A percentile compares a stretch with the other conserved stretches of the same genome.
Conservation (phyloP, 1,139 yeast species). For the Suhomyces bolitotheri region DNA sequence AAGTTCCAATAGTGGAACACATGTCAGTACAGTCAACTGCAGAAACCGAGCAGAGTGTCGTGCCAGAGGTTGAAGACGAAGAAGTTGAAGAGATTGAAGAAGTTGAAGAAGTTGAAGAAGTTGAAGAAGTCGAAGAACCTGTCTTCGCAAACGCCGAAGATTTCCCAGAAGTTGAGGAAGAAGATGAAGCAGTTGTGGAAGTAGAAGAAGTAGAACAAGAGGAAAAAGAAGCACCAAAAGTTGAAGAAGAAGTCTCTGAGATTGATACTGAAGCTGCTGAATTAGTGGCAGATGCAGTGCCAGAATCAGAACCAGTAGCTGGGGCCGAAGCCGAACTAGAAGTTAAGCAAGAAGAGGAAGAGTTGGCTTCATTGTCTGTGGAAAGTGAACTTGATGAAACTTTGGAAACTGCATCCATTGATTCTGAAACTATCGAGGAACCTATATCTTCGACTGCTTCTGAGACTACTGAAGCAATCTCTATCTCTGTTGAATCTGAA, state of each 20-base stretch:
- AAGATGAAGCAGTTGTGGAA: conserved; percentile 3
- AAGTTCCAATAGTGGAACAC: conserved; percentile 1
- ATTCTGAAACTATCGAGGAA: too few species aligned
- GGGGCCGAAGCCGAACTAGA: conserved; percentile 7
- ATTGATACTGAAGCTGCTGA: conserved; percentile 2
- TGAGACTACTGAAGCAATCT: too few species aligned
- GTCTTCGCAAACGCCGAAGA: conserved; percentile 1
- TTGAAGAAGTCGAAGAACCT: neutral
- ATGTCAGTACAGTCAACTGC: neutral
- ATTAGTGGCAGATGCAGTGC: conserved; percentile 12
- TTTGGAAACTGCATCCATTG: too few species aligned
- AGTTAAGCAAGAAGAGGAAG: neutral
- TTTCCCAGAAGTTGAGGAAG: conserved; percentile 1
- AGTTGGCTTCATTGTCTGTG: too few species aligned
- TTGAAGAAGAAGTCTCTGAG: conserved; percentile 5
- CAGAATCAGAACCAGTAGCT: conserved; percentile 6
- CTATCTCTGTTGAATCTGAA: too few species aligned
- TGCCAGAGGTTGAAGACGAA: neutral
- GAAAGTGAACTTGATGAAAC: too few species aligned
- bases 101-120: neutral
- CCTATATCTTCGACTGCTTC: too few species aligned
- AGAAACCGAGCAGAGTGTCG: neutral
- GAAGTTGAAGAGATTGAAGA: neutral
- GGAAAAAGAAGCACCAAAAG: conserved; percentile 8
- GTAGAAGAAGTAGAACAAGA: conserved; percentile 3